phyloP scores from a whole-genome alignment of 768 basidiomycete genomes.

The Tulasnella sp. region DNA sequence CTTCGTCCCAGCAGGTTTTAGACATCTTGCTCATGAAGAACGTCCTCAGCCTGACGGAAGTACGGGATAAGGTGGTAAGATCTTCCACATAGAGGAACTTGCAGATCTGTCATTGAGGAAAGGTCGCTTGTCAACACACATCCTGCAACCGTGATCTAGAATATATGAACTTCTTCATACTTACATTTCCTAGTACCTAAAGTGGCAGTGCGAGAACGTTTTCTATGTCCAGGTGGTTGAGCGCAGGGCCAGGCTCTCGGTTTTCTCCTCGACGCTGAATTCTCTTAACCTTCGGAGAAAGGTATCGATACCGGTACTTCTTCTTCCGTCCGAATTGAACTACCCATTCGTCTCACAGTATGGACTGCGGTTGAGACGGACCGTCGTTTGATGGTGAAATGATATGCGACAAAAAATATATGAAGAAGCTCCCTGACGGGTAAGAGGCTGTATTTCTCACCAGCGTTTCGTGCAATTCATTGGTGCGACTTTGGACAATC shows the following conservation, averaged over 20 bases:
- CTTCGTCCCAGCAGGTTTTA: background rate
- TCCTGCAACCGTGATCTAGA: background rate
- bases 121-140: background rate
- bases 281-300: background rate
- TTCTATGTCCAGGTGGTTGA: background rate
- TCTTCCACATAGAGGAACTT: background rate
- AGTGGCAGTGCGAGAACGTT: background rate
- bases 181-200: background rate
- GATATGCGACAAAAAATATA: too few relatives aligned
- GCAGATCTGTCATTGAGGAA: background rate
- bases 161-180: background rate
- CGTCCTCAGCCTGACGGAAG: background rate
- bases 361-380: too few relatives aligned
- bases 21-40: background rate
- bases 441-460: too few relatives aligned
- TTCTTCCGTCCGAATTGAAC: too few relatives aligned
- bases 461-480: too few relatives aligned
- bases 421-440: too few relatives aligned
- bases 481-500: too few relatives aligned
- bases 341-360: too few relatives aligned
- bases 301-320: too few relatives aligned
- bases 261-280: background rate
- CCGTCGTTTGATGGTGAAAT: too few relatives aligned
- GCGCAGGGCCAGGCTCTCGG: background rate
- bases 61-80: background rate